Base-by-base conservation (phyloP, 768 basidiomycete species). In the Hygrocybe coccinea region DNA sequence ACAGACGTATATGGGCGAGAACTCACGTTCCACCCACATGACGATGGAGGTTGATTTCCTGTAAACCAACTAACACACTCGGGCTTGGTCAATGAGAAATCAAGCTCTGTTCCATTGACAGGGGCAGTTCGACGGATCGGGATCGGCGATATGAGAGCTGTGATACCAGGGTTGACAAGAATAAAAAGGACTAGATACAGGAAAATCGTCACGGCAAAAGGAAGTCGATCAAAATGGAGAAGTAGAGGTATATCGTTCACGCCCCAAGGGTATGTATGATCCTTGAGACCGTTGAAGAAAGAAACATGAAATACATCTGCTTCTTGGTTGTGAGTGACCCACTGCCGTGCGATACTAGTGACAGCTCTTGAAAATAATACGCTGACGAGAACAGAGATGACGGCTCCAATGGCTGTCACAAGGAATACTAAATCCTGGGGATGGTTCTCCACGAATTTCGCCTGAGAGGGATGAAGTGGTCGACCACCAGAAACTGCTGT, bases 301-400 rank as follows among this genome's bases (percentile, higher is more conserved):
- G 54, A 53, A 29, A 64, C 25, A 29, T 59, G 44, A 46, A 61
- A 59, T 17, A 59, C 52, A 2, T 44, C 50, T 3, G 54, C 52
- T 10, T 44, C 22, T 15, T 49, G 19, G 44, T 22, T n/a, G 44
- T 17, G 17, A 19, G 21, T 43, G 33, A 64, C 55, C 55, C 55
- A 50, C 44, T 58, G 56, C 52, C 62, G 59, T 2, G 63, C 63
- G 50, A 62, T 56, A 24, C 61, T 58, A 33, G 59, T 55, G 43
- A 62, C 52, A 15, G 59, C 55, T 12, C 57, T 37, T 11, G 61
- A 62, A 47, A 62, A 64, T 1, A 64, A 35, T n/a, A 52, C 41
- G 41, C 29, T 52, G 50, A 60, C 46, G 35, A 64, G 39, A 50
- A 56, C 44, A 7, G 44, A 48, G 48, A 62, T 39, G 25, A 64